Base-by-base conservation (phyloP, 2,329 filamentous ascomycete species). In the Stagonosporopsis rhizophila region DNA sequence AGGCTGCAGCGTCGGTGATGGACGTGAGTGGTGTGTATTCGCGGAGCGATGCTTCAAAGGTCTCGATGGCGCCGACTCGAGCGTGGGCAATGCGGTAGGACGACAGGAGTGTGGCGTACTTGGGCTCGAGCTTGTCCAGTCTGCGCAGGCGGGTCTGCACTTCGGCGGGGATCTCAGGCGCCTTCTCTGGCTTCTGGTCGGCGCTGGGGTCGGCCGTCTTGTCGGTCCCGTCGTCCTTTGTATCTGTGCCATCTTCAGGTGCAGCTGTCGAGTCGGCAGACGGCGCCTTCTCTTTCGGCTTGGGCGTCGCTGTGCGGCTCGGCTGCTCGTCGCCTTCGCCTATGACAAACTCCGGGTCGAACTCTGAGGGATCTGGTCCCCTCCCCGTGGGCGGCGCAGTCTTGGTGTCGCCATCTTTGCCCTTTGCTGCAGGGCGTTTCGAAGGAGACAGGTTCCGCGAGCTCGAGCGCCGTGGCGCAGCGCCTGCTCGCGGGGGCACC, bases 61-160 rank as follows among this genome's bases (percentile, higher is more conserved):
- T 90, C 71, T 98, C 95, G 69, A 98, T 96, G 2, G 90, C 87
- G 12, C 90, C 87, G 38, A 93, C 91, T 47, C 92, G 88, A 54
- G 90, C 87, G 79, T 99, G 94, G 17, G 95, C 95, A 62, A 93
- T 88, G 59, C 92, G 87, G 77, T 99, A 99, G 8, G 94, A 96
- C 53, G 32, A 23, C 14, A 34, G 32, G 14, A 41, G 52, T 8
- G 28, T 49, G 72, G 91, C 87, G 75, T 98, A 98, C 55, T 90
- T 91, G 5, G 87, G 82, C 71, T 97, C 94, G 19, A 98, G 81
- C 75, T 92, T 96, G 55, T 96, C 92, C n/a, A 98, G 81, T 75
- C 91, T 94, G 58, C 89, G 86, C 62, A 98, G 78, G 73, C 89
- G 93, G 27, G 85, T 82, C 53, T 85, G 86, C 25, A 96, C 83